A percentile compares a stretch with the other conserved stretches of the same genome.
Evolutionary conservation across 2,329 filamentous ascomycete genomes (phyloP).

Genomic region (Aureobasidium melanogenum): DNA sequence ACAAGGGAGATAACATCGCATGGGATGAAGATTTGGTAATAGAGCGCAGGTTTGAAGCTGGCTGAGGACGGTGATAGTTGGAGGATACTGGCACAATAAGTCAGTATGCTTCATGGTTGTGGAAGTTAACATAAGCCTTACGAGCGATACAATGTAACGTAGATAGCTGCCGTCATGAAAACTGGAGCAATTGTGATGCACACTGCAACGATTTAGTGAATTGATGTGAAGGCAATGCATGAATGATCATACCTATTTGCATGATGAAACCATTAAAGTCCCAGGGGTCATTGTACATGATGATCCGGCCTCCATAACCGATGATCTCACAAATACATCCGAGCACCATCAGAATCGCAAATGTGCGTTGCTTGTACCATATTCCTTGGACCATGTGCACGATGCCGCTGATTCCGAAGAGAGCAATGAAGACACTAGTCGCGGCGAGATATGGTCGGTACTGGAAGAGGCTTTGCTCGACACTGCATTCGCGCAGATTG

Average conservation of each 20-base stretch:
- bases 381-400: slow-evolving; percentile 34
- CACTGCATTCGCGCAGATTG: slow-evolving; percentile 6
- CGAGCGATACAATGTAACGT: slow-evolving; percentile 46
- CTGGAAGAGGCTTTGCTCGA: slow-evolving; percentile 19
- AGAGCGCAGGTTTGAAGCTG: slow-evolving; percentile 17
- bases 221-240: fast-evolving
- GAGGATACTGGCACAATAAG: slow-evolving; percentile 15
- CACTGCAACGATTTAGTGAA: slow-evolving; percentile 23
- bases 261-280: slow-evolving; percentile 33
- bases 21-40: slow-evolving; percentile 44
- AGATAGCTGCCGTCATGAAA: slow-evolving; percentile 56
- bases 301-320: slow-evolving; percentile 51
- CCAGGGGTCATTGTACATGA: slow-evolving; percentile 45
- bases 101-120: background rate
- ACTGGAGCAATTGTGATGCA: slow-evolving; percentile 57
- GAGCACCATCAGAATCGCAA: slow-evolving; percentile 44
- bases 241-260: slow-evolving; percentile 16
- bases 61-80: slow-evolving; percentile 15
- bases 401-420: slow-evolving; percentile 41
- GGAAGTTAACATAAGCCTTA: background rate
- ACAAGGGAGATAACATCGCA: slow-evolving; percentile 54
- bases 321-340: slow-evolving; percentile 49
- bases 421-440: slow-evolving; percentile 43
- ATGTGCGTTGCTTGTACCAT: slow-evolving; percentile 41
- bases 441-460: slow-evolving; percentile 47